Evolutionary conservation across 768 basidiomycete genomes (phyloP), one percentile per base, ranked within the genome.

Genomic region (Tylopilus balloui): DNA sequence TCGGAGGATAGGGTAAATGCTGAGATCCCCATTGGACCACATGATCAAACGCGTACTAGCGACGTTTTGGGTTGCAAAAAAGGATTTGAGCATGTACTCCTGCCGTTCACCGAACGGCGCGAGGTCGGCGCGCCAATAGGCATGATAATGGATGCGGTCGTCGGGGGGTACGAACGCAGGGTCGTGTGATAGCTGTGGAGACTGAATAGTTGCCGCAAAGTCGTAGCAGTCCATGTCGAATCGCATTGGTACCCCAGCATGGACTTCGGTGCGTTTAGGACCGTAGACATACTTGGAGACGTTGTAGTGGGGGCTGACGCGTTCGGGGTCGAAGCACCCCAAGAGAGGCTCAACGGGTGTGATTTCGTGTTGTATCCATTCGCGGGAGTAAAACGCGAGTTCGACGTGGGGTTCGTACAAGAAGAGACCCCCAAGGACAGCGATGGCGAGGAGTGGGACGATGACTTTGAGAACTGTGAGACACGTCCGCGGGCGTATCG

Each of bases 61-160:
- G 14, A 83, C 55, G 52, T 90, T 79, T 66, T 98, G 95, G 5
- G 94, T 97, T 3, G 92, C 89, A 52, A 98, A 90, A 66, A 94
- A 94, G 3, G 91, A 91, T 61, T 90, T 87, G 64, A 98, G 78
- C 77, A 95, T 89, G 73, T 83, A 84, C 62, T 92, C 88, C 60
- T 98, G 93, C 21, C 94, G 77, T 47, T 79, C 75, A 3, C 77
- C 83, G 57, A 98, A 92, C 1, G 84, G 73, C 0, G 83, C 83
- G 34, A 97, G 80, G 71, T 97, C 94, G 48, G 79, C 80, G 13
- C 95, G 77, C 95, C 95, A 98, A 66, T 97, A 98, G 1, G 92
- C 86, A 67, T 98, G 95, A 63, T 82, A 95, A 45, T 82, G 79
- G 12, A 79, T 77, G 17, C 80, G 78, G 17, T 74, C 71, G 13